Base-by-base conservation (phyloP, 2,329 filamentous ascomycete genomes). In the Metarhizium sp. region DNA sequence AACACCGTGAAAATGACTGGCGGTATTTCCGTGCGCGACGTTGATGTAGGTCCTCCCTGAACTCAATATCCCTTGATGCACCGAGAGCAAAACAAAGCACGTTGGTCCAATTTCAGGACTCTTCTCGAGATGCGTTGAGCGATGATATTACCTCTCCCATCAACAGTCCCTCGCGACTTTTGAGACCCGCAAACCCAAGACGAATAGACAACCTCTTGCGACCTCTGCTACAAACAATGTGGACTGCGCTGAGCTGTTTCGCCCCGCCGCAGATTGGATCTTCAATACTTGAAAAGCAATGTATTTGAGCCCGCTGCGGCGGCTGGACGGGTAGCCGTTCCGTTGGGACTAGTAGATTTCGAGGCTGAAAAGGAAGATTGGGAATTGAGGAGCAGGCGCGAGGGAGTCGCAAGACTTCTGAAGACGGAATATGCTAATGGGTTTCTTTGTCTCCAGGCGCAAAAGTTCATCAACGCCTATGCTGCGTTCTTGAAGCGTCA, bases 401-500 rank as follows among this genome's bases (percentile, higher is more conserved):
- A 86, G 83, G 82, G 82, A 75, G 79, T 85, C 82, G 83, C 73
- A 83, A 85, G 81, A 85, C 78, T 79, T 86, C 82, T 79, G 80
- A 81, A 75, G 82, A 86, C 83, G 83, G 83, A 86, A 85, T 84
- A 75, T 84, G 83, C 83, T 86, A 82, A 86, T 82, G 75, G 75
- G 70, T 71, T 67, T 66, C 56, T 71, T 72, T 67, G 66, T 71
- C 64, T 73, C 66, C 77, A 88, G 85, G 87, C 88, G 77, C 87
- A 91, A 76, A 90, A 92, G 80, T 94, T 94, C 82, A 92, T 94
- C 79, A 77, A 81, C 68, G 82, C 87, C 73, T 95, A 94, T 75
- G 82, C 88, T 73, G 86, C 84, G 71, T 95, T 94, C 85, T 78
- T 95, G 84, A 94, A 94, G 87, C 86, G 89, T 71, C 89, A 94